Percentiles rank a stretch among this genome's conserved stretches.
Conservation (phyloP, 306 rosid species). For the Cicer bijugum region DNA sequence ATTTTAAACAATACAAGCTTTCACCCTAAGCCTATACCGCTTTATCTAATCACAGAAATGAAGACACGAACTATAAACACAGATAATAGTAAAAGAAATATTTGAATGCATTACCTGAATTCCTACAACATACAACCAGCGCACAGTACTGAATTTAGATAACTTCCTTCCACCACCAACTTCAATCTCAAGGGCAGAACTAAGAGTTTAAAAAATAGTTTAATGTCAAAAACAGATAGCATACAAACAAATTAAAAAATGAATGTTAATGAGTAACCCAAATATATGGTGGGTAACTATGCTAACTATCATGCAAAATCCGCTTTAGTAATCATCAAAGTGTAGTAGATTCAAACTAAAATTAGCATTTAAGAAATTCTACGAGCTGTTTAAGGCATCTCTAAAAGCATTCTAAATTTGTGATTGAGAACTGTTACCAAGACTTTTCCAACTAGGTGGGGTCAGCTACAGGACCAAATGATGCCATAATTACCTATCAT, state of each 20-base stretch:
- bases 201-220: constrained; percentile 50
- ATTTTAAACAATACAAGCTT: constrained; percentile 14
- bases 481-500: constrained; percentile 7
- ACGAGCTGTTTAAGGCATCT: background rate
- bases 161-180: constrained; percentile 95
- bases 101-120: constrained; percentile 66
- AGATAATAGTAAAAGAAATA: constrained; percentile 17
- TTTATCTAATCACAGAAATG: constrained; percentile 14
- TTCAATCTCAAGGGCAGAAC: constrained; percentile 88
- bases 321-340: constrained; percentile 13
- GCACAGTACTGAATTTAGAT: constrained; percentile 81
- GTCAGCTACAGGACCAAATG: background rate
- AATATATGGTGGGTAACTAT: constrained; percentile 28
- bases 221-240: constrained; percentile 49
- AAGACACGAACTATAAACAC: constrained; percentile 10
- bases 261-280: constrained; percentile 15
- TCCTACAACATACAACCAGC: constrained; percentile 87
- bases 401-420: background rate
- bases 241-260: constrained; percentile 10
- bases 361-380: constrained; percentile 31
- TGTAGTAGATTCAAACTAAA: background rate
- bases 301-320: constrained; percentile 22
- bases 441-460: background rate
- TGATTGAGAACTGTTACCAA: background rate
- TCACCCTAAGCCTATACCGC: constrained; percentile 24